phyloP scores from a whole-genome alignment of 1,284 basidiomycete species.

The Sanghuangporus baumii region DNA sequence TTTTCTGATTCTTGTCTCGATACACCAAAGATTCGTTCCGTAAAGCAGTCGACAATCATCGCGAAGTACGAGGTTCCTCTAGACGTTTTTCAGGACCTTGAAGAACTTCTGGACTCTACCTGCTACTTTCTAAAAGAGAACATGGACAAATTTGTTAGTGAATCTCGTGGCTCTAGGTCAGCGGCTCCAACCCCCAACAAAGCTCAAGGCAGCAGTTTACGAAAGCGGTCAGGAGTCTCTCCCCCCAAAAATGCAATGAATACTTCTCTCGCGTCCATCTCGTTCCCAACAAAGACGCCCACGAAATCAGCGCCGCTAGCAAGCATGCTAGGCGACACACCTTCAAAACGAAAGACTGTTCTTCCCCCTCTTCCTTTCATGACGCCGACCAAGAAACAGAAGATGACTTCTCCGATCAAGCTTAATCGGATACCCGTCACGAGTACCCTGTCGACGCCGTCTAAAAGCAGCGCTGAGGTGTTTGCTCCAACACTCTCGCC shows the following conservation, averaged over 20 bases:
- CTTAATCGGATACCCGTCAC: constrained; percentile 12
- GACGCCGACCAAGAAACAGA: constrained; percentile 11
- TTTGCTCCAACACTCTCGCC: background rate
- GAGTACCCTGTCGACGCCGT: background rate
- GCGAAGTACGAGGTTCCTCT: constrained; percentile 5
- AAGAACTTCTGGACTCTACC: background rate
- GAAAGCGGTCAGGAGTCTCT: background rate
- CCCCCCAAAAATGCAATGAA: background rate
- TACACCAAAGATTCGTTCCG: constrained; percentile 9
- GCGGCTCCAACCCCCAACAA: background rate
- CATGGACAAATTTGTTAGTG: constrained; percentile 13
- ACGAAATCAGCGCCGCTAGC: background rate
- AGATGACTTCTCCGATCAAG: constrained; percentile 6
- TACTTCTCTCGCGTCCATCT: background rate
- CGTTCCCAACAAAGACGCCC: constrained; percentile 4
- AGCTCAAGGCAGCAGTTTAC: background rate
- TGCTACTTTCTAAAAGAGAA: constrained; percentile 8
- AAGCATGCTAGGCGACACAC: background rate
- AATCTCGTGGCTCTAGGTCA: constrained; percentile 3
- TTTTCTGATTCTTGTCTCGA: background rate
- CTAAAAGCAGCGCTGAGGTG: background rate
- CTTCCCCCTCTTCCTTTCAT: constrained; percentile 8
- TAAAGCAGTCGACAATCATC: constrained; percentile 7
- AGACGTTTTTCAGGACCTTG: constrained; percentile 9
- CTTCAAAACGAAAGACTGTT: constrained; percentile 10